Conservation (phyloP, 1,284 basidiomycete genomes). For the Ustilago lituana region DNA sequence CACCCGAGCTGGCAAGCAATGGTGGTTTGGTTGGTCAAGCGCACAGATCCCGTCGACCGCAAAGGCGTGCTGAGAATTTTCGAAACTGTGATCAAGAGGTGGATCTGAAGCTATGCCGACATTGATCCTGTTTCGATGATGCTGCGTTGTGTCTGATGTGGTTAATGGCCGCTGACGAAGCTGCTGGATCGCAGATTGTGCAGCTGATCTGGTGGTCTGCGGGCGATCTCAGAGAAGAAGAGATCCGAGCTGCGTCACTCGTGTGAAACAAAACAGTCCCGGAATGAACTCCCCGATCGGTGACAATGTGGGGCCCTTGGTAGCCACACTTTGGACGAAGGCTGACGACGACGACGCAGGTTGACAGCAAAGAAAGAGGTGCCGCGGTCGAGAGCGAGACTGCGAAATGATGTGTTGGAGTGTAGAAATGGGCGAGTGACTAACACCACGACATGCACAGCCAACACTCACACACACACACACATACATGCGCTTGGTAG, state of each 20-base stretch:
- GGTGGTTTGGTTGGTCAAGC: background rate
- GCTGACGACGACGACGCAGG: too few species aligned
- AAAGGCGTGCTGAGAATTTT: background rate
- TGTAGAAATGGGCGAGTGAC: background rate
- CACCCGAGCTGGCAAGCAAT: background rate
- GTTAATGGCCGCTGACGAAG: too few species aligned
- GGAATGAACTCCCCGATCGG: too few species aligned
- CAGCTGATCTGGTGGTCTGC: too few species aligned
- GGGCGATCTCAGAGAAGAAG: too few species aligned
- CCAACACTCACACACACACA: background rate
- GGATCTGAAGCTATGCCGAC: slow-evolving; percentile 15
- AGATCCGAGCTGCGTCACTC: too few species aligned
- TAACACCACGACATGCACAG: background rate
- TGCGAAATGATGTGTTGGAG: background rate
- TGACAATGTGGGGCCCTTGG: too few species aligned
- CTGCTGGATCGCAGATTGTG: background rate
- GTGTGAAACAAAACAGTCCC: too few species aligned
- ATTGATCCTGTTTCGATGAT: slow-evolving; percentile 1
- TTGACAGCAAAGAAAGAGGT: too few species aligned
- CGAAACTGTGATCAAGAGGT: background rate
- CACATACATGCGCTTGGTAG: slow-evolving; percentile 1
- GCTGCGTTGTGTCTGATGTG: too few species aligned
- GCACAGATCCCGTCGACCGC: background rate
- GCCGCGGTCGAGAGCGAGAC: background rate
- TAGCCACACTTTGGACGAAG: too few species aligned